Evolutionary conservation across 2,329 filamentous ascomycete genomes (phyloP), one percentile per base, ranked within the genome.

Genomic region (Fusarium pseudocircinatum): DNA sequence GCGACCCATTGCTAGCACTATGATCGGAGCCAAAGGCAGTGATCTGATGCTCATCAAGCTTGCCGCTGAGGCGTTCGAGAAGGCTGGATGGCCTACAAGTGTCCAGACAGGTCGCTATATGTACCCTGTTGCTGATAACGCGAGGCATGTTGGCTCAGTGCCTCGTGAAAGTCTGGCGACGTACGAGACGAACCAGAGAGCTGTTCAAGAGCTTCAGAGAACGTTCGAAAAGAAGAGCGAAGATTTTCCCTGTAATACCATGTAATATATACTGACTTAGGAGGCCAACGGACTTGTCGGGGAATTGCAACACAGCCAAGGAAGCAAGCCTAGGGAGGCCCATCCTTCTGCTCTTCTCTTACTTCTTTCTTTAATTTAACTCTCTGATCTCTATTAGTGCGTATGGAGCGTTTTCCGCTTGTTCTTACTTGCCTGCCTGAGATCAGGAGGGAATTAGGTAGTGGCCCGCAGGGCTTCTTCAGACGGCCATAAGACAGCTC

Each of bases 211-310:
- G 15, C n/a, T 24, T 12, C 10, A 24, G 10, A 13, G 14, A 0
- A 4, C 1, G 2, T 42, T 42, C 22, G n/a, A 8, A 13, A 22
- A 30, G 2, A 20, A 47, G 28, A 22, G 26, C 4, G 6, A 10
- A 1, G 13, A 26, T 22, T 30, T 9, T 14, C 3, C 12, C 18
- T 50, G 30, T 11, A 34, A 24, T 5, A 3, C 7, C 16, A 50
- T 32, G 0, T 50, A 34, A 50, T 6, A 24, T 0, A 13, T 6
- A 16, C 20, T 4, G 22, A 24, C 37, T 10, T 12, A 11, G 9
- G 1, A 13, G 15, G 3, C n/a, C n/a, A 10, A 6, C 9, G 22
- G 7, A 40, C 1, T 6, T 18, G 8, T 14, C 0, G 40, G 14
- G 14, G n/a, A 24, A 43, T 24, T 24, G 1, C 2, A 42, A 7